Evolutionary conservation across 2,329 filamentous ascomycete species (phyloP), one percentile per base, ranked within the genome.

Genomic region (Ophiostoma sp.): DNA sequence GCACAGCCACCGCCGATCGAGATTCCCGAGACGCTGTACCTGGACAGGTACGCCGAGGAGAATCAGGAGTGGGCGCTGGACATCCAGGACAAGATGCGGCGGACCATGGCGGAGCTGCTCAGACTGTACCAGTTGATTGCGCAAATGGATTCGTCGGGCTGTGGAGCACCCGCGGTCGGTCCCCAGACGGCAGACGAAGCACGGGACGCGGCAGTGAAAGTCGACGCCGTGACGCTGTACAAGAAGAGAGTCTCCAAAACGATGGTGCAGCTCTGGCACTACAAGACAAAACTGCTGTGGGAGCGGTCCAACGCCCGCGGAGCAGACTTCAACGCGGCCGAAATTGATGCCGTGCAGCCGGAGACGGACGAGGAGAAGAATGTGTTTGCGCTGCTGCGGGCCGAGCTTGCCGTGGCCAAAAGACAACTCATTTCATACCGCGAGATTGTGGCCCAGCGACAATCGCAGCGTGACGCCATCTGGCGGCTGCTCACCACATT

Each of bases 31-130:
- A 62, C 73, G 13, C 71, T 76, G 20, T 76, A 74, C 52, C 48
- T 72, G 7, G 76, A 77, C 69, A 73, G 76, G 1, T 77, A 76
- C 68, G 35, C 75, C 8, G 70, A 69, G 4, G 73, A 73, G 27
- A 72, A 76, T 74, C 35, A 75, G 75, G 74, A 69, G 4, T 67
- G 41, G 41, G 27, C 66, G 4, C 15, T 54, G 27, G 66, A 10
- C 2, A 15, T 35, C 13, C 66, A 67, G 31, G 41, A 67, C 44
- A 52, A 72, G 10, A 73, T 72, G 65, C 65, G 65, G n/a, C 13
- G 7, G 4, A 48, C 33, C 0, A 31, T 67, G 65, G 11, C 11
- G 5, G 36, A n/a, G 39, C 65, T 67, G 10, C 13, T 8, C 2
- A 13, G 39, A 17, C 13, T 67, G 13, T 35, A 65, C 5, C 8